Base-by-base conservation (phyloP, 305 asterid genomes). In the Stenogyne calaminthoides region DNA sequence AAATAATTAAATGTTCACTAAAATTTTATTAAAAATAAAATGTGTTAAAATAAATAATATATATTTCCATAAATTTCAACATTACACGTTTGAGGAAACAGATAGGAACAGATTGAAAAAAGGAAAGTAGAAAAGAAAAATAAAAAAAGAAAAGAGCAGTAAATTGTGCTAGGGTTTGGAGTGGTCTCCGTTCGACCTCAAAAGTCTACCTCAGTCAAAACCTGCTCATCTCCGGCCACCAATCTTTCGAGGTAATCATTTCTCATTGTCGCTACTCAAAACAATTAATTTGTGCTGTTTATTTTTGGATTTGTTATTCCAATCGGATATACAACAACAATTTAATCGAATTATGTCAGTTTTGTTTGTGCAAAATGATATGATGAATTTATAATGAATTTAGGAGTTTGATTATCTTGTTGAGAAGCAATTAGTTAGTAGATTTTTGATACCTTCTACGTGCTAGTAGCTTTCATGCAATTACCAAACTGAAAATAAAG, bases 181-280 rank as follows among this genome's bases (percentile, higher is more conserved):
- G 71, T 51, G 60, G 75, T 60, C 65, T 36, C 34, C 46, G 20
- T 40, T 15, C 20, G 18, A 14, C 58, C 65, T 59, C 46, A 49
- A 49, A 58, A 68, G 70, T 75, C 79, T 51, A 49, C 71, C 1
- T 69, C 79, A 60, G 70, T 51, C 70, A 75, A 44, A 36, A 34
- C 66, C 75, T 75, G 79, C 75, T 25, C 58, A 49, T 55, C 55
- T 60, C 70, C 70, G 65, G 65, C 79, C 70, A 51, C 66, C 60
- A 51, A 52, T 76, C 75, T 9, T 15, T 39, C 20, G 5, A 37
- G 58, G 79, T 75, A 68, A n/a, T 51, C 55, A 22, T 9, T 58
- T 34, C 15, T 15, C 15, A 57, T 10, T 4, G 22, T 40, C 2
- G 11, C 44, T 58, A 40, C 42, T 55, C 14, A 46, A 14, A 11